phyloP scores from a whole-genome alignment of 331 rosid species.

The Erythrophleum ivorense region DNA sequence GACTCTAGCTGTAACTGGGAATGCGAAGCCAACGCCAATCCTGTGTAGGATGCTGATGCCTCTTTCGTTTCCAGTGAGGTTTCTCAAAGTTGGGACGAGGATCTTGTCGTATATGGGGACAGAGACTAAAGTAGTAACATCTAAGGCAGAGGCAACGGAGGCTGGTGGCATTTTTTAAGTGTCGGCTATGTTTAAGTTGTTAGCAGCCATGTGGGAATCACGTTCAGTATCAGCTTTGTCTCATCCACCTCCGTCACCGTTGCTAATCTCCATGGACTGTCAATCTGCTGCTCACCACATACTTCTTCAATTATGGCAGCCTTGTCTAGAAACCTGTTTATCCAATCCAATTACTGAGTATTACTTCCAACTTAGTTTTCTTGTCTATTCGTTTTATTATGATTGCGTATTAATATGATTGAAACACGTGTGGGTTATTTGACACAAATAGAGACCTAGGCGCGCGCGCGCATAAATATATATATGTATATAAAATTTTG shows the following conservation, averaged over 20 bases:
- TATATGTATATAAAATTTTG: no score
- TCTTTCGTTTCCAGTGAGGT: slow-evolving; percentile 55
- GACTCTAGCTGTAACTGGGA: slow-evolving; percentile 30
- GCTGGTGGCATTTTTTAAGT: slow-evolving; percentile 63
- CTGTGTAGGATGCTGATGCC: slow-evolving; percentile 61
- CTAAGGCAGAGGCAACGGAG: slow-evolving; percentile 39
- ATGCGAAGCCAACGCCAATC: slow-evolving; percentile 56
- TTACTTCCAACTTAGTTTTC: no score
- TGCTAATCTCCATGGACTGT: slow-evolving; percentile 62
- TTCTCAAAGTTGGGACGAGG: slow-evolving; percentile 50
- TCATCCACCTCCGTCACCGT: slow-evolving; percentile 70
- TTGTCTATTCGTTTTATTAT: no score
- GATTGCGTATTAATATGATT: no score
- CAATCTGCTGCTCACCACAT: slow-evolving; percentile 30
- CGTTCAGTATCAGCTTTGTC: slow-evolving; percentile 52
- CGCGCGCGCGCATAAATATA: no score
- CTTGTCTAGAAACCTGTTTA: slow-evolving; percentile 63
- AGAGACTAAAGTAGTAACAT: slow-evolving; percentile 43
- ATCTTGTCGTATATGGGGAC: slow-evolving; percentile 51
- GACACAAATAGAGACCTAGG: no score
- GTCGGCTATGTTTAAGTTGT: slow-evolving; percentile 41
- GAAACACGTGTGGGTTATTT: no score
- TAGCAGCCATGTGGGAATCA: slow-evolving; percentile 64
- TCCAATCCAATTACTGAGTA: not conserved
- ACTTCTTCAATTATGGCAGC: slow-evolving; percentile 61